Percentiles rank a stretch among this genome's conserved stretches.
These are phyloP conservation scores for Phytophthora kernoviae DNA, from an alignment of 352 stramenopile genomes.

Conservation along the genomic window DNA sequence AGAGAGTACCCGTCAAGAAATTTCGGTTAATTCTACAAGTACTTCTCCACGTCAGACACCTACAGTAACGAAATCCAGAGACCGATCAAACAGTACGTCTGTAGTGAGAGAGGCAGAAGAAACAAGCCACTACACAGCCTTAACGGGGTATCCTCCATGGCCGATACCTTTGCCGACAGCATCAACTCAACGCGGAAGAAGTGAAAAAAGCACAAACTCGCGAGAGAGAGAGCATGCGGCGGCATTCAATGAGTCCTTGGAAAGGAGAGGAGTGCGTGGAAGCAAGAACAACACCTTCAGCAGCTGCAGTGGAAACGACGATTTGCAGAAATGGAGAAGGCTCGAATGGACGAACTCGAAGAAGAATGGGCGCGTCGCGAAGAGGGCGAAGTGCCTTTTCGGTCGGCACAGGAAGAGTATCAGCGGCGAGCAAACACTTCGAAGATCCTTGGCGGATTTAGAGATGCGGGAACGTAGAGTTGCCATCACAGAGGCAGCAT, in stretches of 20 bases:
- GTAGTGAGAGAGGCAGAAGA: conserved; percentile 23
- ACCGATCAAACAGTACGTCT: conserved; percentile 11
- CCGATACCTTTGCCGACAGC: not conserved
- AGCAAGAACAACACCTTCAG: conserved; percentile 52
- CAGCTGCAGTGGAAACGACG: conserved; percentile 60
- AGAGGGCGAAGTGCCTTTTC: conserved; percentile 28
- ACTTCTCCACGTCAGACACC: not conserved
- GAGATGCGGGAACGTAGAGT: not conserved
- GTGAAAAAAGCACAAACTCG: not conserved
- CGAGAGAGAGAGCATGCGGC: conserved; percentile 24
- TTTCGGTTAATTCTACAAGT: not conserved
- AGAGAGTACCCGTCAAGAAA: conserved; percentile 2
- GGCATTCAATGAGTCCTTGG: conserved; percentile 37
- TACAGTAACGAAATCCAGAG: not conserved
- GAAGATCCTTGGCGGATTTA: not conserved
- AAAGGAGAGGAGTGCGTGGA: conserved; percentile 45
- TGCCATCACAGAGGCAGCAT: conserved; percentile 32
- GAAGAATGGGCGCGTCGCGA: conserved; percentile 83
- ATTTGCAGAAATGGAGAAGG: conserved; percentile 59
- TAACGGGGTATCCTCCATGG: conserved; percentile 2
- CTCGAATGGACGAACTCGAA: conserved; percentile 76
- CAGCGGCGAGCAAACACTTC: not conserved
- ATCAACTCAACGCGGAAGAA: conserved; percentile 7
- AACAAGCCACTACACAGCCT: conserved; percentile 1
- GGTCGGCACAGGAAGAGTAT: conserved; percentile 59